phyloP scores from a whole-genome alignment of 2,329 filamentous ascomycete genomes.

The Talaromyces sp. region DNA sequence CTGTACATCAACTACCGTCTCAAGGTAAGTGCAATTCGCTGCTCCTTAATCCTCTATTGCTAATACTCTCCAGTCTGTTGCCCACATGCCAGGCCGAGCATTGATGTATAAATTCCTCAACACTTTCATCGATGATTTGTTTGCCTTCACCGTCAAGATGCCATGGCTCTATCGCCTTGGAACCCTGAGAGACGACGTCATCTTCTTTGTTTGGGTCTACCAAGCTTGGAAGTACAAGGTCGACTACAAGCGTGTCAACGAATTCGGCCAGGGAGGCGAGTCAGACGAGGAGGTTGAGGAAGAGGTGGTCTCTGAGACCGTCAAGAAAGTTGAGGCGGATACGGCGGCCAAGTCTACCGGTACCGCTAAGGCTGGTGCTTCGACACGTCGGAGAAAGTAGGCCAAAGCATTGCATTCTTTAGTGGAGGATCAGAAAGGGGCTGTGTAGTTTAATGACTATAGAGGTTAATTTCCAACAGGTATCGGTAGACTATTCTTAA shows the following conservation, averaged over 20 bases:
- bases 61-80: constrained; percentile 56
- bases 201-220: constrained; percentile 97
- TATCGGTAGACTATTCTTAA: not conserved
- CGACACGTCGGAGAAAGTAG: constrained; percentile 27
- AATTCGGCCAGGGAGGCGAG: constrained; percentile 98
- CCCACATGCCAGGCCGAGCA: constrained; percentile 93
- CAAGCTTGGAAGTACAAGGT: constrained; percentile 90
- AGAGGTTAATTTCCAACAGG: not conserved
- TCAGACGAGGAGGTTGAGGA: constrained; percentile 59
- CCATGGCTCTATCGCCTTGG: constrained; percentile 87
- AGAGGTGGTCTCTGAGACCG: constrained; percentile 32
- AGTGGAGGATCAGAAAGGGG: not conserved
- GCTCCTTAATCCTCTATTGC: constrained; percentile 19
- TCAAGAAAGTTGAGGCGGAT: constrained; percentile 22
- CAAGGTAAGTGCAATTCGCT: constrained; percentile 54
- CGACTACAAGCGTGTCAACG: constrained; percentile 89
- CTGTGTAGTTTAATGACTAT: not conserved
- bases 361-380: constrained; percentile 27
- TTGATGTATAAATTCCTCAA: constrained; percentile 99
- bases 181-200: constrained; percentile 89
- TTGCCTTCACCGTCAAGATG: constrained; percentile 99
- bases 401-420: not conserved
- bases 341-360: constrained; percentile 22
- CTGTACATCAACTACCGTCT: constrained; percentile 99
- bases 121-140: constrained; percentile 97